A percentile compares a stretch with the other conserved stretches of the same genome.
phyloP scores from a whole-genome alignment of 1,284 basidiomycete species.

The Tilletia indica region DNA sequence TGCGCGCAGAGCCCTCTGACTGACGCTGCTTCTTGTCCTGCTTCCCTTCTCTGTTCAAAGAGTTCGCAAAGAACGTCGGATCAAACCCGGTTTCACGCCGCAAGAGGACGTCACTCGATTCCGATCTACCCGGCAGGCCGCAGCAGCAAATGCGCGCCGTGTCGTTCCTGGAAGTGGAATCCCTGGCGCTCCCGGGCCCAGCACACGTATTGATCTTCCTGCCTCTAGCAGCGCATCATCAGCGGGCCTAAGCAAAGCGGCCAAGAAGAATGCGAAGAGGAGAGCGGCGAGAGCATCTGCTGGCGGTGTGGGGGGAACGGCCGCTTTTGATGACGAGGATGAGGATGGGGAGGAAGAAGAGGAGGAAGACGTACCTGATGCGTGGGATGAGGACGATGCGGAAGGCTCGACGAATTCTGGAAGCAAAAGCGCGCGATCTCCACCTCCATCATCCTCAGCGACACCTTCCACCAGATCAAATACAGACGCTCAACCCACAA shows the following conservation, averaged over 20 bases:
- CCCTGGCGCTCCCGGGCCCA: conserved; percentile 18
- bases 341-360: conserved; percentile 61
- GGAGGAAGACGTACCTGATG: conserved; percentile 21
- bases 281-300: conserved; percentile 44
- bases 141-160: conserved; percentile 63
- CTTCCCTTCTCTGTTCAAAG: conserved; percentile 58
- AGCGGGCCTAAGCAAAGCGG: conserved; percentile 59
- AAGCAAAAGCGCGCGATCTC: not conserved
- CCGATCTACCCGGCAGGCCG: conserved; percentile 70
- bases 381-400: conserved; percentile 24
- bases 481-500: not conserved
- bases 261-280: conserved; percentile 72
- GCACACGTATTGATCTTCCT: conserved; percentile 18
- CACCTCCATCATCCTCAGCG: not conserved
- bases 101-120: conserved; percentile 87
- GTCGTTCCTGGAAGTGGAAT: conserved; percentile 57
- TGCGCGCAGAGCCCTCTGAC: not conserved
- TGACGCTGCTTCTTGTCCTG: no score
- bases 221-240: conserved; percentile 3
- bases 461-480: not conserved
- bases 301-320: conserved; percentile 45
- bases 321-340: conserved; percentile 62
- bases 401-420: not conserved
- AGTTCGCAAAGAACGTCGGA: conserved; percentile 81
- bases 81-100: conserved; percentile 88